These are phyloP conservation scores for Dioszegia aurantiaca DNA, from an alignment of 768 basidiomycete species.

Conservation along the genomic window DNA sequence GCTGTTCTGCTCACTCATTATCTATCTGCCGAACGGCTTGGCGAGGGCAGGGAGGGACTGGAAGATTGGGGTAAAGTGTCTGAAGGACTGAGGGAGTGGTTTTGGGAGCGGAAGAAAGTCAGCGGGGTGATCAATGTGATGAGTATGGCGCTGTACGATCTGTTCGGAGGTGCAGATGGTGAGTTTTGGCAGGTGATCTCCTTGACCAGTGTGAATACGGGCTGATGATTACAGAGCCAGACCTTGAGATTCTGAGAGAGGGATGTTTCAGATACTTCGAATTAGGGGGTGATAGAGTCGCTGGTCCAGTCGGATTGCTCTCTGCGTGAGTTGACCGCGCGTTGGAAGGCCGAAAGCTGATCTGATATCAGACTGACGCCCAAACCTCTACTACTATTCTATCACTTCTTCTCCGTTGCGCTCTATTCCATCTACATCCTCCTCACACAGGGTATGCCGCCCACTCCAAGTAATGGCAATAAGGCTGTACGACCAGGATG, in stretches of 20 bases:
- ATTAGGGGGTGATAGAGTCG: conserved; percentile 79
- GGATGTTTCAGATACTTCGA: conserved; percentile 99
- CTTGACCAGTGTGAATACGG: conserved; percentile 40
- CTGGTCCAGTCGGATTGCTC: conserved; percentile 83
- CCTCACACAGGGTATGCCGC: conserved; percentile 64
- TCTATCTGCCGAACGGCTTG: conserved; percentile 54
- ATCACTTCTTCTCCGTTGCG: conserved; percentile 94
- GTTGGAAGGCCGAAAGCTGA: not conserved
- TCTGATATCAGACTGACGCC: conserved; percentile 66
- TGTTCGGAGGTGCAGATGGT: conserved; percentile 88
- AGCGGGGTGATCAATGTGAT: conserved; percentile 86
- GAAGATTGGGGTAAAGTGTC: conserved; percentile 53
- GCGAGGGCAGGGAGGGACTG: conserved; percentile 43
- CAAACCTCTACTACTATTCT: conserved; percentile 73
- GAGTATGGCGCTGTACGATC: conserved; percentile 85
- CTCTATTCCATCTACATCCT: conserved; percentile 90
- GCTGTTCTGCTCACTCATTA: conserved; percentile 69
- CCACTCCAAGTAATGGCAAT: not conserved
- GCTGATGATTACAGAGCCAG: conserved; percentile 55
- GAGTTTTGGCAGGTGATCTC: conserved; percentile 47
- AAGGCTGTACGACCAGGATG: conserved; percentile 16
- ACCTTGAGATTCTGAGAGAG: conserved; percentile 54
- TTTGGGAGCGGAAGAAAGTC: conserved; percentile 80
- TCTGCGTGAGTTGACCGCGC: conserved; percentile 64
- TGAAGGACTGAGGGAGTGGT: conserved; percentile 66